Base-by-base conservation (phyloP, 768 basidiomycete species). In the Mycena floridula region DNA sequence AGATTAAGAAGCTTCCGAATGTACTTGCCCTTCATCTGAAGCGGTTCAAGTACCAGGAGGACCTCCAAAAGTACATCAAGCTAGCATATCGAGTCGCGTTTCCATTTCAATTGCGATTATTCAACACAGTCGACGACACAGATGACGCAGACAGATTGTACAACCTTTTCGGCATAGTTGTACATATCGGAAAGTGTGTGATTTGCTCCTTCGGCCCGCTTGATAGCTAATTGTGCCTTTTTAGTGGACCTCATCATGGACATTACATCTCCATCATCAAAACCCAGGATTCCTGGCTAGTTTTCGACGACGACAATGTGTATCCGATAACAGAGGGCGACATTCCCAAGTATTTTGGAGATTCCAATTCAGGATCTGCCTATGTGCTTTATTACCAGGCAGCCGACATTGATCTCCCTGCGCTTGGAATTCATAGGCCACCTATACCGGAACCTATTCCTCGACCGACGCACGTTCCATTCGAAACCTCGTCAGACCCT, bases 301-400 rank as follows among this genome's bases (percentile, higher is more conserved):
- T 95, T 40, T 98, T 97, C 55, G 96, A 99, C 65, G 96, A 99
- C 63, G 91, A 96, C 54, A 87, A 79, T 48, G 91, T 99, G 42
- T 86, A 85, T 37, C 69, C 84, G 1, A 85, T 99, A 57, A 79
- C 85, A 53, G 95, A 98, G 63, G 70, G 69, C 40, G 95, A 98
- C 50, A 94, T 99, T 48, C 76, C 82, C 41, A 86, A 85, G 58
- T 99, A 95, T 65, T 99, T 92, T 63, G 96, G 96, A 50, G 96
- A 98, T 59, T 86, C 76, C 11, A 77, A 79, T 54, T 71, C 82
- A 2, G 94, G 94, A 26, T 83, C 87, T 35, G 96, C 95, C 16
- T 99, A 99, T 61, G 93, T 98, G 21, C 73, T 99, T 27, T 98
- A 95, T 67, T 99, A 98, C 63, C 92, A 97, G 64, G 93, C 92